Base-by-base conservation (phyloP, 2,329 filamentous ascomycete species). In the Septoria linicola region DNA sequence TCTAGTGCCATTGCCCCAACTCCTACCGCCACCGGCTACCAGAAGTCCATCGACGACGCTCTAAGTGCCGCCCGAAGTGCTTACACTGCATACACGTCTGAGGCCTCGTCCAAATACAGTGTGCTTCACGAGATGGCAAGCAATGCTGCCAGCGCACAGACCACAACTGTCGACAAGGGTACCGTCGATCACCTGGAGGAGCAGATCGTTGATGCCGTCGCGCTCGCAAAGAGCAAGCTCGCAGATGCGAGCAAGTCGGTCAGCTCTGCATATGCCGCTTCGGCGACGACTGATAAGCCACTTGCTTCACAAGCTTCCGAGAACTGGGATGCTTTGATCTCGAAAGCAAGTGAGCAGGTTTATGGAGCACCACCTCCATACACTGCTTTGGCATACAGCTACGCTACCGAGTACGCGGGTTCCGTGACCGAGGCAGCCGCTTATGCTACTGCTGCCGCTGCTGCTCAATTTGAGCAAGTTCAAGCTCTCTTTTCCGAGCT, bases 401-500 rank as follows among this genome's bases (percentile, higher is more conserved):
- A 78, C 55, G 83, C 79, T 3, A 76, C 76, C 25, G 73, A 73
- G 8, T 85, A 83, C 63, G 80, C 80, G 16, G 78, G 80, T 8
- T 81, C 84, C 36, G 85, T 81, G 4, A 83, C 83, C 1, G 78
- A 79, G n/a, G 77, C 77, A 34, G 81, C 81, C 1, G 78, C 80
- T 11, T 81, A 83, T 36, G 85, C 82, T 4, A 83, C 83, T 1
- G 78, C 78, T 16, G 77, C 51, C 16, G 81, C 81, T 0, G 74
- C 75, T 4, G 76, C 79, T 41, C 85, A 89, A 61, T 91, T 88
- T 59, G 79, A 80, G 4, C 82, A 82, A 20, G 79, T 95, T 4
- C 83, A 84, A 65, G 81, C 80, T 10, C 78, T 93, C 1, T 78
- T 95, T 11, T 87, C 85, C 1, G 89, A 95, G 68, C 75, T 95